Base-by-base conservation (phyloP, 305 asterid species). In the Fraxinus sp. region DNA sequence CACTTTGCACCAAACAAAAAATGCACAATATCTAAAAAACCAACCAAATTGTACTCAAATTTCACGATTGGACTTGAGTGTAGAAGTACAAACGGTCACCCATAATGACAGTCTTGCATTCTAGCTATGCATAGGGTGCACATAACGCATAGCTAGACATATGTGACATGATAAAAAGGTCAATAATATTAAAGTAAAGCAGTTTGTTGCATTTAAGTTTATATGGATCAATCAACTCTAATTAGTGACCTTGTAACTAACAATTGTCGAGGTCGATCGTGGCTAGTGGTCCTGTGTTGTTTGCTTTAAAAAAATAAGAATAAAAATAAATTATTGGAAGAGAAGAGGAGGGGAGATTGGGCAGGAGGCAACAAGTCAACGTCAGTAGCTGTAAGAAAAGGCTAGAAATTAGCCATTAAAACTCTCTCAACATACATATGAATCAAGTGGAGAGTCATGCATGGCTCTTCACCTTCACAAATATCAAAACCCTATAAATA, bases 341-440 rank as follows among this genome's bases (percentile, higher is more conserved):
- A 57, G 78, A 33, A 71, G 74, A 71, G 64, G 83, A 70, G 77
- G 81, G 32, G 41, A 80, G 74, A 80, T 84, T 28, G 64, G 81
- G 81, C 22, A 28, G 66, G 80, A 78, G 89, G 80, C 89, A 80
- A 85, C 41, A 74, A 78, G 83, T 87, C 89, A 82, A 52, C 81
- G 83, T 85, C 88, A 85, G 85, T 83, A 84, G 89, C 89, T 87
- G 89, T 87, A 84, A 30, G 79, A 82, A 55, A 84, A 68, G 62
- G 39, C 80, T 64, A 52, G 52, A 77, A 78, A 80, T 59, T 79
- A 41, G 75, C 86, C 81, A 78, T 83, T 78, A 83, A 83, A 83
- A 49, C 82, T 44, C 80, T 66, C 64, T 79, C 88, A 57, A 71
- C 49, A 82, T 75, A 73, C 35, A 6, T 30, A 70, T 66, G 75